Percentiles rank a stretch among this genome's conserved stretches.
Conservation (phyloP, 345 rosid genomes). For the Bruguiera sexangula region DNA sequence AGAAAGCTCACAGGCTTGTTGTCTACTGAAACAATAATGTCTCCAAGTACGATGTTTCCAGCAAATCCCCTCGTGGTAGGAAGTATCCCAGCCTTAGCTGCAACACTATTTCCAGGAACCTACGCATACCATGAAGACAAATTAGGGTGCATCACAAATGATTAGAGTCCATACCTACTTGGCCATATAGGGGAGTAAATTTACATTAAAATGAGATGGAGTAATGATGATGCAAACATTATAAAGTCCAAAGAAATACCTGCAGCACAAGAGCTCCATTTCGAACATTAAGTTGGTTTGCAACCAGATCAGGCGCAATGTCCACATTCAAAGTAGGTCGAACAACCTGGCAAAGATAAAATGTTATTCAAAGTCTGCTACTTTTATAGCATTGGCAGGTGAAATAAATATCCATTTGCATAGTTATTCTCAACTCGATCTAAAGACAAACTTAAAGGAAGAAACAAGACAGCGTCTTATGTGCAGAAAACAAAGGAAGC, state of each 20-base stretch:
- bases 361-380: not conserved
- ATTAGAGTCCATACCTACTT: not conserved
- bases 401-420: not conserved
- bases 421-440: not conserved
- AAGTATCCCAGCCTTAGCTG: slow-evolving; percentile 70
- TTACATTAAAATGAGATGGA: not conserved
- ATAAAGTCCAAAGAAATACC: slow-evolving; percentile 33
- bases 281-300: slow-evolving; percentile 89
- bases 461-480: not conserved
- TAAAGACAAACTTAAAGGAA: not conserved
- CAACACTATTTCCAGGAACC: slow-evolving; percentile 71
- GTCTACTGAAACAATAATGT: slow-evolving; percentile 71
- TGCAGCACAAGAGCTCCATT: slow-evolving; percentile 85
- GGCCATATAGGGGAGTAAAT: too few species aligned
- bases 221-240: not conserved
- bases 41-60: slow-evolving; percentile 84
- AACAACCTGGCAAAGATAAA: slow-evolving; percentile 52
- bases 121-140: slow-evolving; percentile 13
- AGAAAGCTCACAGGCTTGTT: slow-evolving; percentile 53
- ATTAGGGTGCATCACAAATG: not conserved
- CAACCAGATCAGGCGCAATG: slow-evolving; percentile 77
- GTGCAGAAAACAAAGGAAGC: too few species aligned
- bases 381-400: not conserved
- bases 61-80: slow-evolving; percentile 84
- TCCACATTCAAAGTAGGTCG: slow-evolving; percentile 83